These are phyloP conservation scores for Camellia granthamiana DNA, from an alignment of 148 eudicot species.

Conservation along the genomic window DNA sequence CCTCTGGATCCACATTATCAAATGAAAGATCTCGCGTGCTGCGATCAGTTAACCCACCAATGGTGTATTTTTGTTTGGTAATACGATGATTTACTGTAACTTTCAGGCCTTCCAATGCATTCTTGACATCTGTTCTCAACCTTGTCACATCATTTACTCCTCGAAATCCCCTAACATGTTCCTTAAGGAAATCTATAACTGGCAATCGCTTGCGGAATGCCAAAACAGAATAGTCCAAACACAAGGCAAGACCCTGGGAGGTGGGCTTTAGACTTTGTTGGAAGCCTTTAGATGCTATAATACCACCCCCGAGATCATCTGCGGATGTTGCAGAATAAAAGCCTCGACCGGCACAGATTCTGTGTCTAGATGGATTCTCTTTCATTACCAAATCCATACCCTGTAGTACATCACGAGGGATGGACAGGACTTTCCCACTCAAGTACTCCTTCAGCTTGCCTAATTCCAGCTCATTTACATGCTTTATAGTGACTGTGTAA, in stretches of 20 bases:
- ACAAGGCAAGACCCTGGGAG: too few relatives aligned
- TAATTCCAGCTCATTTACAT: conserved; percentile 45
- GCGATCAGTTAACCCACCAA: conserved; percentile 42
- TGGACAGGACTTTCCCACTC: conserved; percentile 24
- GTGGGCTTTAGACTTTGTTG: too few relatives aligned
- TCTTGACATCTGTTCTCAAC: conserved; percentile 16
- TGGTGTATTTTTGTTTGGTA: conserved; percentile 50
- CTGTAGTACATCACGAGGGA: conserved; percentile 68
- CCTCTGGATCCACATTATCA: conserved; percentile 39
- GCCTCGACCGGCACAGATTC: conserved; percentile 17
- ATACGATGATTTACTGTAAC: conserved; percentile 62
- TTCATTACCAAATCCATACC: conserved; percentile 75
- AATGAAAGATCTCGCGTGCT: conserved; percentile 40
- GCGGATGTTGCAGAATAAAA: too few relatives aligned
- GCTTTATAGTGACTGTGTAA: conserved; percentile 38
- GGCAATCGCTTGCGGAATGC: conserved; percentile 54
- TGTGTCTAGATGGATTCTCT: conserved; percentile 51
- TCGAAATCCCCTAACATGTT: conserved; percentile 26
- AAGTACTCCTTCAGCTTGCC: conserved; percentile 54
- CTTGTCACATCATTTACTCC: conserved; percentile 17
- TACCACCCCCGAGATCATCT: too few relatives aligned
- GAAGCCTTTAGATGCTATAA: too few relatives aligned
- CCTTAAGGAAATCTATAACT: conserved; percentile 50
- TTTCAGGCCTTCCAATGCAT: conserved; percentile 44
- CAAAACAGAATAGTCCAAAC: conserved; percentile 39